Percentiles rank a stretch among this genome's conserved stretches.
Evolutionary conservation across 108 stramenopile species (phyloP).

Genomic region (Stephanodiscus minutulus): DNA sequence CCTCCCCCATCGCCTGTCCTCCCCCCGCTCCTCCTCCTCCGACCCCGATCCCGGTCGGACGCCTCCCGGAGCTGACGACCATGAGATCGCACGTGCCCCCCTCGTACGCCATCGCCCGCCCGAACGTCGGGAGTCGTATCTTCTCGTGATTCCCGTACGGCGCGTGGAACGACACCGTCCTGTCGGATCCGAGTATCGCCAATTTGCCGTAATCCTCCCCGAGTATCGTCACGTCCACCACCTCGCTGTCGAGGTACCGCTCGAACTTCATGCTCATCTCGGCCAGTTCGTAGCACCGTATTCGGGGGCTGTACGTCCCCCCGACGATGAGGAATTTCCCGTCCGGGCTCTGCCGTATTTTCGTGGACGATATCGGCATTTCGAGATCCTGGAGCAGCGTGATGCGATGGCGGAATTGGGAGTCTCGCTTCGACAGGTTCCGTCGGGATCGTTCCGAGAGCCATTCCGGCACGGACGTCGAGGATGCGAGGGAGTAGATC

Average conservation of each 20-base stretch:
- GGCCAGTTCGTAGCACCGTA: slow-evolving; percentile 92
- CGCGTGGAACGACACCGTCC: slow-evolving; percentile 96
- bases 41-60: not conserved
- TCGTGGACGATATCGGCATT: slow-evolving; percentile 87
- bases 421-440: slow-evolving; percentile 89
- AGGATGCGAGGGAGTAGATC: slow-evolving; percentile 90
- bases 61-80: slow-evolving; percentile 76
- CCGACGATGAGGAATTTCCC: slow-evolving; percentile 90
- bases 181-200: slow-evolving; percentile 89
- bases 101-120: slow-evolving; percentile 94
- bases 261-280: slow-evolving; percentile 99
- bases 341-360: slow-evolving; percentile 83
- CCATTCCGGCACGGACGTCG: slow-evolving; percentile 95
- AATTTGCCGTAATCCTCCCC: slow-evolving; percentile 96
- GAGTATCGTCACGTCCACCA: slow-evolving; percentile 87
- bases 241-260: slow-evolving; percentile 92
- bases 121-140: slow-evolving; percentile 94
- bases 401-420: slow-evolving; percentile 89
- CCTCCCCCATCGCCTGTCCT: slow-evolving; percentile 52
- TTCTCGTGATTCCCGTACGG: slow-evolving; percentile 94
- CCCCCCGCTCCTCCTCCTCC: not conserved
- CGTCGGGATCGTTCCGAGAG: slow-evolving; percentile 92
- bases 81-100: slow-evolving; percentile 88
- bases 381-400: slow-evolving; percentile 98
- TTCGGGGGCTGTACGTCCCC: slow-evolving; percentile 95